Conservation (phyloP, 1,284 basidiomycete species). For the Cryptococcus depauperatus region DNA sequence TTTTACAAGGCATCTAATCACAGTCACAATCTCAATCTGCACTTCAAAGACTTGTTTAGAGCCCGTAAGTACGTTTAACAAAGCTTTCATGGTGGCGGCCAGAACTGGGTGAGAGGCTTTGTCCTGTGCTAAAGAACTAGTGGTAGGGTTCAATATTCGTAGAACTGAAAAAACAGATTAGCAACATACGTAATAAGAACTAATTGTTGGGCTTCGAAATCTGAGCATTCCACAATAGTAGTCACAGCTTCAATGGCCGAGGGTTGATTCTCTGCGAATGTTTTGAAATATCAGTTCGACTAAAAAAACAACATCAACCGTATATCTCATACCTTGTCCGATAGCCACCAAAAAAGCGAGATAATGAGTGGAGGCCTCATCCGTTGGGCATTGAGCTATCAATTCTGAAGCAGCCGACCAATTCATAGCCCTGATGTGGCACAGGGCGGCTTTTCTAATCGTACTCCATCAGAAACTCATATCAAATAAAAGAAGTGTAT, state of each 20-base stretch:
- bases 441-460: conserved; percentile 1
- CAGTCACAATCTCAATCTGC: conserved; percentile 2
- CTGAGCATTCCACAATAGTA: conserved; percentile 12
- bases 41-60: not conserved
- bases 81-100: not conserved
- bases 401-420: not conserved
- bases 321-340: not conserved
- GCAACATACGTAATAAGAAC: conserved; percentile 16
- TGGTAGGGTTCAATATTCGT: not conserved
- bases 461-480: not conserved
- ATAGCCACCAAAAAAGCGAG: conserved; percentile 14
- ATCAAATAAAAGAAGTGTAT: not conserved
- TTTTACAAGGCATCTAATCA: not conserved
- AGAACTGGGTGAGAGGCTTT: conserved; percentile 1
- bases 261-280: conserved; percentile 2
- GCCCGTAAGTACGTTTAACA: not conserved
- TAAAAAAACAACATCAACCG: not conserved
- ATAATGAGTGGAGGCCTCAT: conserved; percentile 17
- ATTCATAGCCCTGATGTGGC: not conserved
- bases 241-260: conserved; percentile 6
- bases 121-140: not conserved
- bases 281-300: not conserved
- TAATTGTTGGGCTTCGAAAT: conserved; percentile 15
- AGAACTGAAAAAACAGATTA: not conserved
- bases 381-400: conserved; percentile 5